Percentiles rank a stretch among this genome's conserved stretches.
phyloP scores from a whole-genome alignment of 2,329 filamentous ascomycete genomes.

The Fusarium tanahbumbuense region DNA sequence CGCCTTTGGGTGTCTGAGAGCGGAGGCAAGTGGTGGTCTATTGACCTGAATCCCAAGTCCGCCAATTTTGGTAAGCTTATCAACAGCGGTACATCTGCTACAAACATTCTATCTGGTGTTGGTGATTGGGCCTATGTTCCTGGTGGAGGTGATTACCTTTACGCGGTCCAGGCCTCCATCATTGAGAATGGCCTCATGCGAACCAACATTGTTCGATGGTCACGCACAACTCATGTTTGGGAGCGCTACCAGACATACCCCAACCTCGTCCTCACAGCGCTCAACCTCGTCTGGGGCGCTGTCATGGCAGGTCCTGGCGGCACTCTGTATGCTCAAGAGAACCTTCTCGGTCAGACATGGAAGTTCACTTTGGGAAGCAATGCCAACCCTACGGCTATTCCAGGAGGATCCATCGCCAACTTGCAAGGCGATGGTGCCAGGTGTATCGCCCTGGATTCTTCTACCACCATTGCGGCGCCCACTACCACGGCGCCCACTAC shows the following conservation, averaged over 20 bases:
- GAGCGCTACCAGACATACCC: conserved; percentile 7
- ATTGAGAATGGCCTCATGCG: conserved; percentile 5
- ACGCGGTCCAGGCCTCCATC: conserved; percentile 3
- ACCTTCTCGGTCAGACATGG: conserved; percentile 5
- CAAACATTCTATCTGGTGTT: neutral
- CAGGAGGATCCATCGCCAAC: conserved; percentile 1
- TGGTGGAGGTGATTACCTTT: conserved; percentile 9
- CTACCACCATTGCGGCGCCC: neutral
- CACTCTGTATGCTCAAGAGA: conserved; percentile 4
- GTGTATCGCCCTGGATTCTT: neutral
- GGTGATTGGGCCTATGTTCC: conserved; percentile 12
- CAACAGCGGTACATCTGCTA: conserved; percentile 2
- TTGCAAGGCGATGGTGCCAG: conserved; percentile 3
- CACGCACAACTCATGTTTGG: conserved; percentile 16
- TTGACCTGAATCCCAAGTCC: conserved; percentile 5
- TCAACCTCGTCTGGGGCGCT: conserved; percentile 4
- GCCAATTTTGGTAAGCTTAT: conserved; percentile 5
- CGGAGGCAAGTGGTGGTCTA: conserved; percentile 7
- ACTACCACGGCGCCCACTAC: neutral
- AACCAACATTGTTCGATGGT: conserved; percentile 28
- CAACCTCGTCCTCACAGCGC: conserved; percentile 4
- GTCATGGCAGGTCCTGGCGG: conserved; percentile 2
- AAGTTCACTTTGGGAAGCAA: conserved; percentile 7
- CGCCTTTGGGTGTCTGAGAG: conserved; percentile 7
- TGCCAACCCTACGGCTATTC: neutral